Percentiles rank a stretch among this genome's conserved stretches.
phyloP scores from a whole-genome alignment of 2,329 filamentous ascomycete genomes.

The Cryphonectria parasitica region DNA sequence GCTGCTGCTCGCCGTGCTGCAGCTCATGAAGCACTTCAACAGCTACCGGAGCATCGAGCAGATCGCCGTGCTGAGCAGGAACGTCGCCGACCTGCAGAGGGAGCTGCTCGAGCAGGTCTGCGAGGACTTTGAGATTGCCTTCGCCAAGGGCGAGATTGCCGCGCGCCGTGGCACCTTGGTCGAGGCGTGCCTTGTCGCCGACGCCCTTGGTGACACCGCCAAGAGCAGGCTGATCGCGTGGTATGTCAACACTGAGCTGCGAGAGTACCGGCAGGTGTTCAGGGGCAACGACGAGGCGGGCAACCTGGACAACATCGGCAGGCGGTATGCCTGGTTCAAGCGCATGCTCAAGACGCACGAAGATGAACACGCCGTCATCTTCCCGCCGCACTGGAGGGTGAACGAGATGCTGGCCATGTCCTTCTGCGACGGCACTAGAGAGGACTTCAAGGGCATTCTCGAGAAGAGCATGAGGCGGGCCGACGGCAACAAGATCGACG shows the following conservation, averaged over 20 bases:
- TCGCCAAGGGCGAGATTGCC: constrained; percentile 83
- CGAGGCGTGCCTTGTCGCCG: constrained; percentile 92
- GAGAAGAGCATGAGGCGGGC: constrained; percentile 81
- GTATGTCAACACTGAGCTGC: constrained; percentile 97
- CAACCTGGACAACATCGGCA: constrained; percentile 92
- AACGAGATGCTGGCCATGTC: constrained; percentile 87
- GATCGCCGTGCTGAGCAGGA: constrained; percentile 89
- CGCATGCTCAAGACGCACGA: constrained; percentile 95
- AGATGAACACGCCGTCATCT: constrained; percentile 86
- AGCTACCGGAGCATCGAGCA: constrained; percentile 97
- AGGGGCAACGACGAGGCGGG: constrained; percentile 95
- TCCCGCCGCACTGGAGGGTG: constrained; percentile 86
- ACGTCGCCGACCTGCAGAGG: constrained; percentile 90
- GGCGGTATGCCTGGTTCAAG: constrained; percentile 95
- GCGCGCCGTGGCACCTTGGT: constrained; percentile 71
- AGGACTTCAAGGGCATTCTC: constrained; percentile 93
- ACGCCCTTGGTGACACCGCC: constrained; percentile 88
- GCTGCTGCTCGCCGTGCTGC: constrained; percentile 89
- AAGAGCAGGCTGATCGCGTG: constrained; percentile 83
- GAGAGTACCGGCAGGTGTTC: constrained; percentile 95
- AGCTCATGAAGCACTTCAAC: constrained; percentile 98
- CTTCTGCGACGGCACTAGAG: constrained; percentile 93
- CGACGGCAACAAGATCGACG: constrained; percentile 81
- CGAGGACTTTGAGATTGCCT: constrained; percentile 96
- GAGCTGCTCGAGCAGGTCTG: constrained; percentile 97